phyloP scores from a whole-genome alignment of 2,329 filamentous ascomycete species.

The Lachnum nothofagi region DNA sequence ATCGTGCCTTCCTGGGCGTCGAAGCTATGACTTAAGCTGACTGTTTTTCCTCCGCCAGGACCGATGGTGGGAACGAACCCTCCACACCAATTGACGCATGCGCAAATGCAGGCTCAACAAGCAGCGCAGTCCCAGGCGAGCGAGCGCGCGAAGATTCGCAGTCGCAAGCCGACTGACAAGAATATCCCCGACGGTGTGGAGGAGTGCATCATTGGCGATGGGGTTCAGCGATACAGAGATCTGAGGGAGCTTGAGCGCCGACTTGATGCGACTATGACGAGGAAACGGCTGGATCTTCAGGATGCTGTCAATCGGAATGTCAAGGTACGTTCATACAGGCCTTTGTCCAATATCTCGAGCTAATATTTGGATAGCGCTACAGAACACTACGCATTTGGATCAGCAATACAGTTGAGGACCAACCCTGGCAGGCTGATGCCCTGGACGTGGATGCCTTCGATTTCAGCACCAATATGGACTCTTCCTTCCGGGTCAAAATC shows the following conservation, averaged over 20 bases:
- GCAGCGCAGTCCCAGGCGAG: slow-evolving; percentile 48
- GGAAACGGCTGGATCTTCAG: slow-evolving; percentile 85
- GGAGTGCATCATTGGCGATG: slow-evolving; percentile 74
- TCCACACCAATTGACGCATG: slow-evolving; percentile 44
- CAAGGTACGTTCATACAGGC: slow-evolving; percentile 48
- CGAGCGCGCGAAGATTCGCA: slow-evolving; percentile 71
- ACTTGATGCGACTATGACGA: slow-evolving; percentile 87
- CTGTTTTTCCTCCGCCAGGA: slow-evolving; percentile 19
- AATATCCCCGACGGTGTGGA: slow-evolving; percentile 88
- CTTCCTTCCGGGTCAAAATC: slow-evolving; percentile 85
- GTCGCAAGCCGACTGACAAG: slow-evolving; percentile 88
- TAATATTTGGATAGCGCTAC: slow-evolving; percentile 51
- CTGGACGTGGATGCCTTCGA: slow-evolving; percentile 73
- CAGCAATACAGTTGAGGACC: slow-evolving; percentile 88
- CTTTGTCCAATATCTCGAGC: neutral
- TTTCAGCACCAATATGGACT: slow-evolving; percentile 70
- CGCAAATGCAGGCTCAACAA: slow-evolving; percentile 49
- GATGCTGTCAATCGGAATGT: slow-evolving; percentile 71
- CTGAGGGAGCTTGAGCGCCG: slow-evolving; percentile 82
- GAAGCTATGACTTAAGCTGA: slow-evolving; percentile 11
- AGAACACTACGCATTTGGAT: slow-evolving; percentile 90
- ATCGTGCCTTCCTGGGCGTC: slow-evolving; percentile 6
- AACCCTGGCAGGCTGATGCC: slow-evolving; percentile 77
- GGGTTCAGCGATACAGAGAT: slow-evolving; percentile 74
- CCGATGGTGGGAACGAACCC: slow-evolving; percentile 32